phyloP scores from a whole-genome alignment of 2,329 filamentous ascomycete species.

The Pseudofabraea citricarpa region DNA sequence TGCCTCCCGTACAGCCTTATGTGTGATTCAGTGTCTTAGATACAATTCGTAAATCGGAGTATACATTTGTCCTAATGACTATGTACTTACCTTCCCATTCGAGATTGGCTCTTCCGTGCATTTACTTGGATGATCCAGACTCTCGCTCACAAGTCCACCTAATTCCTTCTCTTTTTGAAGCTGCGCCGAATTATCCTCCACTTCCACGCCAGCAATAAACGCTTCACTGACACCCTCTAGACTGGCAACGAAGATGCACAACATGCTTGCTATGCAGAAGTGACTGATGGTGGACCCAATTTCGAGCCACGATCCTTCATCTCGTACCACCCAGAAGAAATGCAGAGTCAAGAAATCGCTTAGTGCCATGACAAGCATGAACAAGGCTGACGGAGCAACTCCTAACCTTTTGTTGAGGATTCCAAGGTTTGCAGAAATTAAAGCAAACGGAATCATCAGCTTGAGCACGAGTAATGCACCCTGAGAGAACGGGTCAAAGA shows the following conservation, averaged over 20 bases:
- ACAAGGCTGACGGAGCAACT: slow-evolving; percentile 81
- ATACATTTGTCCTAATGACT: no score
- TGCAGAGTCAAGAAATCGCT: slow-evolving; percentile 89
- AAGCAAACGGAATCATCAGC: slow-evolving; percentile 85
- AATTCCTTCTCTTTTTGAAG: slow-evolving; percentile 23
- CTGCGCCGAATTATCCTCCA: slow-evolving; percentile 34
- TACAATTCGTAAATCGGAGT: no score
- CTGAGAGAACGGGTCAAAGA: slow-evolving; percentile 93
- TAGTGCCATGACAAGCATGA: slow-evolving; percentile 90
- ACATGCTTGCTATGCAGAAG: slow-evolving; percentile 83
- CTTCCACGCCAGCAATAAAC: slow-evolving; percentile 76
- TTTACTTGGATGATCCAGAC: no score
- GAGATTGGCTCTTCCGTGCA: no score
- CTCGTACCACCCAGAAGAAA: slow-evolving; percentile 96
- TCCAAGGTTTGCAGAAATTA: slow-evolving; percentile 91
- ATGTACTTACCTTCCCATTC: slow-evolving; percentile 8
- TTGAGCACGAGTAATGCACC: slow-evolving; percentile 83
- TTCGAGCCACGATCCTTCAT: slow-evolving; percentile 95
- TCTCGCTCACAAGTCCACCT: slow-evolving; percentile 16
- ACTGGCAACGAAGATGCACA: slow-evolving; percentile 86
- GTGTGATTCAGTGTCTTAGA: background rate
- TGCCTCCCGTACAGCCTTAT: background rate
- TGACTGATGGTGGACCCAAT: slow-evolving; percentile 96
- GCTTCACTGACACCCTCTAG: slow-evolving; percentile 81
- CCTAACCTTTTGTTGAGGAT: slow-evolving; percentile 81